phyloP scores from a whole-genome alignment of 2,329 filamentous ascomycete genomes.

The Fulvia fulva region DNA sequence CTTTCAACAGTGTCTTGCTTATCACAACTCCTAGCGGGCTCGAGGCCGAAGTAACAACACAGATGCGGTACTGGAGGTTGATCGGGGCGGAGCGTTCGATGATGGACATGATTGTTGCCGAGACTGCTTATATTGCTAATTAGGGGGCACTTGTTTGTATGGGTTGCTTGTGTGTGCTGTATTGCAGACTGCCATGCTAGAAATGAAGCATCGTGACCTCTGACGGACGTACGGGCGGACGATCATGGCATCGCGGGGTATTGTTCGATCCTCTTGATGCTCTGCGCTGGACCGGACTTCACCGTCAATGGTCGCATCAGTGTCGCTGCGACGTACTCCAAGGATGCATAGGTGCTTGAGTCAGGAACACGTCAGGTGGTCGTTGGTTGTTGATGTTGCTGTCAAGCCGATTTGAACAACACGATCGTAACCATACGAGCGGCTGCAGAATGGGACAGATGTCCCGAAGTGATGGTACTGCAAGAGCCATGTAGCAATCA shows the following conservation, averaged over 20 bases:
- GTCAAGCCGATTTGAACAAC: not conserved
- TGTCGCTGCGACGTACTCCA: not conserved
- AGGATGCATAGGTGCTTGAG: not conserved
- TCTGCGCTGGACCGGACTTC: not conserved
- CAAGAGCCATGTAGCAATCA: too few species aligned
- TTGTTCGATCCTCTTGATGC: not conserved
- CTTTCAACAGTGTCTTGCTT: constrained; percentile 24
- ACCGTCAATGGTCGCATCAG: not conserved
- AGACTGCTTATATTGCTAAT: not conserved
- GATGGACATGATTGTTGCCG: constrained; percentile 19
- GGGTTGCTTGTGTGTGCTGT: not conserved
- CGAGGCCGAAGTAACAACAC: constrained; percentile 20
- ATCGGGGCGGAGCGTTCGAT: constrained; percentile 16
- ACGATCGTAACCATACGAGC: too few species aligned
- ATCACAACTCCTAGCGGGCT: constrained; percentile 18
- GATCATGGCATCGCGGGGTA: not conserved
- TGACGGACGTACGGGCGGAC: not conserved
- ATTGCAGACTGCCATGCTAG: not conserved
- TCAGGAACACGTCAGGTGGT: not conserved
- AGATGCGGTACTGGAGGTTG: constrained; percentile 22
- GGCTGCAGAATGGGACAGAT: too few species aligned
- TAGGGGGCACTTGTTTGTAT: not conserved
- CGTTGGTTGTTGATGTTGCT: not conserved
- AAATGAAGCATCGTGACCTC: not conserved
- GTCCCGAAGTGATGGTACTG: too few species aligned